phyloP scores from a whole-genome alignment of 257 asterid species.

The Phtheirospermum japonicum region DNA sequence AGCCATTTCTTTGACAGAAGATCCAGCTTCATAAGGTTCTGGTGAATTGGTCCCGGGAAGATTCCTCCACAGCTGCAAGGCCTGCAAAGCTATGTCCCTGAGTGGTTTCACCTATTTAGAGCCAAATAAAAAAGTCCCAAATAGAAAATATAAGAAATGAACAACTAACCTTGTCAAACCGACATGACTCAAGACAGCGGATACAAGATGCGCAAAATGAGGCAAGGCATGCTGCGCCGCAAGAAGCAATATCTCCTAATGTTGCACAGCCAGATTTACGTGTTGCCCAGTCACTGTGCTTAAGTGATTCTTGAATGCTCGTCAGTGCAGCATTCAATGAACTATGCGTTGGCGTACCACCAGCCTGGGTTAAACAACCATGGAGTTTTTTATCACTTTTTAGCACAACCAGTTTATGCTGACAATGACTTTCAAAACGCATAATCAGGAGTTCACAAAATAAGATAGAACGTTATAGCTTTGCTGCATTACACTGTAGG shows the following conservation, averaged over 20 bases:
- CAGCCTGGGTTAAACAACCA: constrained; percentile 60
- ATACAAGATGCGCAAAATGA: constrained; percentile 66
- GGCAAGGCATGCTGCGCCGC: constrained; percentile 61
- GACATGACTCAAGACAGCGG: constrained; percentile 81
- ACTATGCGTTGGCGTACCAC: constrained; percentile 69
- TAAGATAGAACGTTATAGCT: not conserved
- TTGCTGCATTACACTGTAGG: constrained; percentile 20
- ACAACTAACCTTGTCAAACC: constrained; percentile 80
- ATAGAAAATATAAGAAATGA: constrained; percentile 26
- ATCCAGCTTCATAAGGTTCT: constrained; percentile 92
- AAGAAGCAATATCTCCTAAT: constrained; percentile 82
- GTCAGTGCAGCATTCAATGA: constrained; percentile 63
- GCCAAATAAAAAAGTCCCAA: constrained; percentile 22
- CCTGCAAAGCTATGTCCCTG: constrained; percentile 85
- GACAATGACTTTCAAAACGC: constrained; percentile 17
- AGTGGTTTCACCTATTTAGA: constrained; percentile 81
- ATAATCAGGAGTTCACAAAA: constrained; percentile 23
- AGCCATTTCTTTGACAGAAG: constrained; percentile 51
- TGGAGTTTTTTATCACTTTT: constrained; percentile 12
- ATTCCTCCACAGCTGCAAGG: constrained; percentile 80
- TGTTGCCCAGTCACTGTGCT: constrained; percentile 85
- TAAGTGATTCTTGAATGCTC: constrained; percentile 82
- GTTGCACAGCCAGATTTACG: constrained; percentile 88
- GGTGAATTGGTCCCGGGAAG: constrained; percentile 67
- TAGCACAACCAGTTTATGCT: not conserved